Conservation (phyloP, 2,329 filamentous ascomycete species). For the Gliomastix tumulicola region DNA sequence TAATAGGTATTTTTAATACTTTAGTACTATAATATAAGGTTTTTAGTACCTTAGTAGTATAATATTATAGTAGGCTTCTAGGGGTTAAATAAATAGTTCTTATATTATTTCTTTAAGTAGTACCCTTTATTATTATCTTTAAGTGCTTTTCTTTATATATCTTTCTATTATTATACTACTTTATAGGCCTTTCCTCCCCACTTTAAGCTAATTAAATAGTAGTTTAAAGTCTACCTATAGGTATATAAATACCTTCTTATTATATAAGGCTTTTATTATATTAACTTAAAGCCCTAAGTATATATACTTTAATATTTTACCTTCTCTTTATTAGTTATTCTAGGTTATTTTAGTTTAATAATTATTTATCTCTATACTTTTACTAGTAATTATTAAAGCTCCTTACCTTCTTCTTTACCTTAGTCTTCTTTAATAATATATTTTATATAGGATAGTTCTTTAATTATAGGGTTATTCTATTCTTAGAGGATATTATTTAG, state of each 20-base stretch:
- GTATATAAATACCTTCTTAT: too few species aligned
- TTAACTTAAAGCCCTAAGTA: not conserved
- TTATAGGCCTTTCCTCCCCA: too few species aligned
- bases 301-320: not conserved
- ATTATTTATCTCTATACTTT: too few species aligned
- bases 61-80: not conserved
- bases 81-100: not conserved
- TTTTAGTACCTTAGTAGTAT: not conserved
- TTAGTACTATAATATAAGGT: not conserved
- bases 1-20: not conserved
- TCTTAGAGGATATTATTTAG: too few species aligned
- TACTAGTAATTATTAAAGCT: too few species aligned
- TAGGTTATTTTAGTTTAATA: too few species aligned
- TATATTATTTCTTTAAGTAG: not conserved
- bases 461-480: not conserved
- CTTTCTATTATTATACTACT: too few species aligned
- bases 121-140: not conserved
- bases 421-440: not conserved
- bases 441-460: not conserved
- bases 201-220: not conserved
- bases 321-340: not conserved
- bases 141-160: too few species aligned
- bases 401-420: too few species aligned
- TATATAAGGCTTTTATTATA: too few species aligned
- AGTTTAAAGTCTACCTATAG: not conserved